Percentiles rank a stretch among this genome's conserved stretches.
These are phyloP conservation scores for Taiozyma sp. DNA, from an alignment of 1,139 yeast genomes.

Conservation along the genomic window DNA sequence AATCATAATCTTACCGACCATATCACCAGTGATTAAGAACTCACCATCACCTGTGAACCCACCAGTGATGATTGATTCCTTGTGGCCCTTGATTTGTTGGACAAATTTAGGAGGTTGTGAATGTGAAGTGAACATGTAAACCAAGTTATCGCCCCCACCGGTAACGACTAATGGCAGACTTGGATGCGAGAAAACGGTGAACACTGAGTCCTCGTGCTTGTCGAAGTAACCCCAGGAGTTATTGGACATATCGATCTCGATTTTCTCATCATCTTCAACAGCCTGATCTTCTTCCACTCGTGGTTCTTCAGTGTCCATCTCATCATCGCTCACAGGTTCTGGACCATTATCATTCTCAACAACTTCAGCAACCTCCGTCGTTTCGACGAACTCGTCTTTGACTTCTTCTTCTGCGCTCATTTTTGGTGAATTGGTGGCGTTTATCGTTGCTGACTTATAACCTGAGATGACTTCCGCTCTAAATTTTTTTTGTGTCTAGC, in stretches of 20 bases:
- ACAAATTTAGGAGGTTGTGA: constrained; percentile 76
- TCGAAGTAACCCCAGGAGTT: constrained; percentile 90
- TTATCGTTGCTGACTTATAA: background rate
- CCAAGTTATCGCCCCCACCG: constrained; percentile 90
- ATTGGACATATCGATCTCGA: constrained; percentile 74
- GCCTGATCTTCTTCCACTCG: constrained; percentile 30
- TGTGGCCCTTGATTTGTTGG: constrained; percentile 69
- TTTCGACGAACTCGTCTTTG: constrained; percentile 14
- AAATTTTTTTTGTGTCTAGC: background rate
- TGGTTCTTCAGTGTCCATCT: constrained; percentile 31
- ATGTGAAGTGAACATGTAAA: constrained; percentile 89
- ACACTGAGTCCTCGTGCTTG: constrained; percentile 78
- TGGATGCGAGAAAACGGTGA: constrained; percentile 75
- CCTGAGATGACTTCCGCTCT: background rate
- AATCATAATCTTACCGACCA: constrained; percentile 82
- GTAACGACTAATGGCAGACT: constrained; percentile 74
- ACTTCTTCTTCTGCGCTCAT: constrained; percentile 13
- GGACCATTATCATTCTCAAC: constrained; percentile 18
- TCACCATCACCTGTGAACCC: constrained; percentile 81
- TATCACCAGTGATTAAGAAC: constrained; percentile 82
- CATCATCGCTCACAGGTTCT: constrained; percentile 32
- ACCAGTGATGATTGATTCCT: constrained; percentile 82
- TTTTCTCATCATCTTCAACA: constrained; percentile 30
- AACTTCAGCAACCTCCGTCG: constrained; percentile 24
- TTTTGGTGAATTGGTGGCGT: background rate